Evolutionary conservation across 768 basidiomycete genomes (phyloP).

Genomic region (Tephrocybe rancida): DNA sequence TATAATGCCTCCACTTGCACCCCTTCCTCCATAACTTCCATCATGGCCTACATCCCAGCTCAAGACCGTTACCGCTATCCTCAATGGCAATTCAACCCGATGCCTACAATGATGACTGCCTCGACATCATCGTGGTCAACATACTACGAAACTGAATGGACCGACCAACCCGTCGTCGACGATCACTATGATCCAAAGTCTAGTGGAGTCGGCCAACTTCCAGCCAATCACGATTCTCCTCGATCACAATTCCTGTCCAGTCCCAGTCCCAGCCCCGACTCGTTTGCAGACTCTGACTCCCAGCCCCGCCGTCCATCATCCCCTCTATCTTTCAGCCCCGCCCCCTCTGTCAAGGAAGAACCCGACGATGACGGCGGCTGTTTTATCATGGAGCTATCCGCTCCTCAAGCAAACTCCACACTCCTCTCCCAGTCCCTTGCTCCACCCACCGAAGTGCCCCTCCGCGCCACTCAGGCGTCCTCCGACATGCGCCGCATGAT

Average conservation of each 20-base stretch:
- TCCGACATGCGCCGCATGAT: conserved; percentile 76
- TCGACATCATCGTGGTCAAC: too few relatives aligned
- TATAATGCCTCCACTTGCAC: conserved; percentile 6
- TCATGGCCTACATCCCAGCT: not conserved
- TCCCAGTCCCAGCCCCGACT: conserved; percentile 12
- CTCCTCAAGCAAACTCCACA: conserved; percentile 17
- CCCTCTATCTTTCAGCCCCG: conserved; percentile 4
- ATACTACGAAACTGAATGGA: too few relatives aligned
- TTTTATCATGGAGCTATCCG: conserved; percentile 48
- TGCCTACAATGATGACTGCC: too few relatives aligned
- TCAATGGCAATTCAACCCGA: too few relatives aligned
- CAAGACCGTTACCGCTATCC: not conserved
- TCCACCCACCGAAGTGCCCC: conserved; percentile 67
- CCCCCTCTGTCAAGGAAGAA: conserved; percentile 38
- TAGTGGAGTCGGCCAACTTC: not conserved
- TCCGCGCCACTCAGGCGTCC: conserved; percentile 75
- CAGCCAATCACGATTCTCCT: conserved; percentile 12
- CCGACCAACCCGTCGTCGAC: too few relatives aligned
- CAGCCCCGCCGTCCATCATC: conserved; percentile 15
- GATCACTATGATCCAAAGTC: not conserved
- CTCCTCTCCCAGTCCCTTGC: conserved; percentile 42
- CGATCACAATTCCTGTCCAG: conserved; percentile 24
- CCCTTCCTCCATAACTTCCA: too few relatives aligned
- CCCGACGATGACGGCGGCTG: conserved; percentile 39
- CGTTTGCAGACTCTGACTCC: conserved; percentile 9